phyloP scores from a whole-genome alignment of 208 protist genomes.

The Leishmania braziliensis region DNA sequence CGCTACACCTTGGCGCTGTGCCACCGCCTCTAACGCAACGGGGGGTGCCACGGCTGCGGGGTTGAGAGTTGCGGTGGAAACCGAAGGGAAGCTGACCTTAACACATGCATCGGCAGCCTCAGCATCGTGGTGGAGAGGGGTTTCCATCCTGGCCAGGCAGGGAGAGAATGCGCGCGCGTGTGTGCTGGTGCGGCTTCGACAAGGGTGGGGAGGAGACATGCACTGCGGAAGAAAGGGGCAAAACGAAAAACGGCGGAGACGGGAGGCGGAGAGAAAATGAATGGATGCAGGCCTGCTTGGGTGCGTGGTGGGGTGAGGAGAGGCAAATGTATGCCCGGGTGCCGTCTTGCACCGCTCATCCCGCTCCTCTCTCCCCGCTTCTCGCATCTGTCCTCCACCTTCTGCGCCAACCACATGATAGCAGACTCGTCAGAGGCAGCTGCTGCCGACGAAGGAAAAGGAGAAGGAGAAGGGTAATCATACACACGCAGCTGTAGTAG shows the following conservation, averaged over 20 bases:
- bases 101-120: background rate
- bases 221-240: background rate
- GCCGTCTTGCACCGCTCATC: background rate
- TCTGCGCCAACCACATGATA: background rate
- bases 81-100: background rate
- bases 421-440: background rate
- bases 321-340: background rate
- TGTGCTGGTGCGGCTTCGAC: background rate
- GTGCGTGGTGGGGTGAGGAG: background rate
- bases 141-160: background rate
- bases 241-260: background rate
- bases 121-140: background rate
- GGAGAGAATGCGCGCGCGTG: background rate
- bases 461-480: background rate
- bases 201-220: background rate
- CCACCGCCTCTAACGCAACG: background rate
- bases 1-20: background rate
- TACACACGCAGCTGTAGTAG: background rate
- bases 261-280: background rate
- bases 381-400: background rate
- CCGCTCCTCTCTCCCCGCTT: background rate
- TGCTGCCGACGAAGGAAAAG: background rate
- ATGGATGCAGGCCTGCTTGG: background rate
- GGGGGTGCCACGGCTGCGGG: background rate
- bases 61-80: background rate